Conservation (phyloP, 2,329 filamentous ascomycete genomes). For the Neospermospora avenae region DNA sequence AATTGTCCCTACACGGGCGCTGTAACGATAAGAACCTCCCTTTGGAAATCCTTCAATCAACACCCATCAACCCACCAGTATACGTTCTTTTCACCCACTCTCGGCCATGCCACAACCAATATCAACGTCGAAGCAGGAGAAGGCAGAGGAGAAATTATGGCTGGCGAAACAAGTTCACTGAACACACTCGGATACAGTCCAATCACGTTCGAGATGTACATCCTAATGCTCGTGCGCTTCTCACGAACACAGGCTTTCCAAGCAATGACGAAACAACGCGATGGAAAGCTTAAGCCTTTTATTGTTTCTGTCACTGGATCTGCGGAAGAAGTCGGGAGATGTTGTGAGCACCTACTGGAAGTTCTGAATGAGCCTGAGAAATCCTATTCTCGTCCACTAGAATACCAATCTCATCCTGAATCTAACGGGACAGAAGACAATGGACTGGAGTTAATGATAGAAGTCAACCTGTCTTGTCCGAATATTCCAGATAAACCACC, state of each 20-base stretch:
- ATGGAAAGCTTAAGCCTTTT: constrained; percentile 49
- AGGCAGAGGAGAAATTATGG: constrained; percentile 16
- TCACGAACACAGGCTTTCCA: constrained; percentile 9
- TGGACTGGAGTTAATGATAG: constrained; percentile 50
- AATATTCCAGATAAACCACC: constrained; percentile 69
- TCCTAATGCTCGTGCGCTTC: constrained; percentile 52
- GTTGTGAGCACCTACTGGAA: constrained; percentile 47
- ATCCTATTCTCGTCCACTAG: constrained; percentile 28
- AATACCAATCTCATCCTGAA: background rate
- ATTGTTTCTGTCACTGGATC: constrained; percentile 70
- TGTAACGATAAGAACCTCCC: constrained; percentile 69
- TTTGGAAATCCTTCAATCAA: constrained; percentile 63
- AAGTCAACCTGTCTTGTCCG: constrained; percentile 76
- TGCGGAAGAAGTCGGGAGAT: constrained; percentile 52
- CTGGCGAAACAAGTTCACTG: constrained; percentile 45
- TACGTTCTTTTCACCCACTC: constrained; percentile 56
- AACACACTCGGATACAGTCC: constrained; percentile 78
- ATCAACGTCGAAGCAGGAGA: constrained; percentile 13
- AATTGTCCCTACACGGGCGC: constrained; percentile 62
- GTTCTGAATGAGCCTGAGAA: constrained; percentile 16
- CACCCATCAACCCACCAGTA: constrained; percentile 59
- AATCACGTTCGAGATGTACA: constrained; percentile 54
- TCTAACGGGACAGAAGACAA: too few relatives aligned
- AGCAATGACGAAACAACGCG: background rate
- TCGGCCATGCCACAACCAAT: constrained; percentile 29